Percentiles rank a stretch among this genome's conserved stretches.
phyloP scores from a whole-genome alignment of 108 stramenopile species.

The Pseudonitzschia multiseries region DNA sequence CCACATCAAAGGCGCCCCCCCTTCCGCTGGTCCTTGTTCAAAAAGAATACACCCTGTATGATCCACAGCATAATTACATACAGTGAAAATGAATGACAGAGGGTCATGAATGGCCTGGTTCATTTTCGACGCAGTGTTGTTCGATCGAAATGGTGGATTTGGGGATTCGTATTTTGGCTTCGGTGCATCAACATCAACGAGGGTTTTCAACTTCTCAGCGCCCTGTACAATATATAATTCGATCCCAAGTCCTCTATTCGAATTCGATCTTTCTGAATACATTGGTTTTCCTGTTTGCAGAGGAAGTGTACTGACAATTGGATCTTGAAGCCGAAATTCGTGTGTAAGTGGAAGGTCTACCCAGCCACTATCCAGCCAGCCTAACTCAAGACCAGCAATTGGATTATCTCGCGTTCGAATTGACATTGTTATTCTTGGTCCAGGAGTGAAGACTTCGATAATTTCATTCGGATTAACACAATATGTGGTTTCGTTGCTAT shows the following conservation, averaged over 20 bases:
- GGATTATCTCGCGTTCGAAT: conserved; percentile 63
- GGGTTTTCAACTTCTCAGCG: conserved; percentile 27
- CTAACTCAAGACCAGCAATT: conserved; percentile 64
- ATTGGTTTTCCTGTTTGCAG: conserved; percentile 34
- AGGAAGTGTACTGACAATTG: conserved; percentile 62
- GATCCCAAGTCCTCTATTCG: conserved; percentile 29
- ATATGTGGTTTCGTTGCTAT: conserved; percentile 36
- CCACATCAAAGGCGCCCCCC: neutral
- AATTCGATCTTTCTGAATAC: neutral
- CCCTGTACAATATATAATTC: conserved; percentile 69
- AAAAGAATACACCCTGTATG: conserved; percentile 81
- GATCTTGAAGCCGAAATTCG: conserved; percentile 58
- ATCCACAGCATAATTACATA: conserved; percentile 76
- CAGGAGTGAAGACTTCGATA: conserved; percentile 80
- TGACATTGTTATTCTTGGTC: conserved; percentile 73
- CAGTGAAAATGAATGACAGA: conserved; percentile 56
- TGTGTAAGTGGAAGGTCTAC: conserved; percentile 67
- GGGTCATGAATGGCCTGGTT: conserved; percentile 10
- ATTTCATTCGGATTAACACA: conserved; percentile 44
- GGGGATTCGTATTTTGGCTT: neutral
- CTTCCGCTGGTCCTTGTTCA: conserved; percentile 29
- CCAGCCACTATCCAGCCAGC: conserved; percentile 79
- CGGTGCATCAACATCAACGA: neutral
- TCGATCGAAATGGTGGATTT: neutral
- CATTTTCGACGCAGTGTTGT: neutral